Evolutionary conservation across 306 rosid genomes (phyloP).

Genomic region (Fagus crenata): DNA sequence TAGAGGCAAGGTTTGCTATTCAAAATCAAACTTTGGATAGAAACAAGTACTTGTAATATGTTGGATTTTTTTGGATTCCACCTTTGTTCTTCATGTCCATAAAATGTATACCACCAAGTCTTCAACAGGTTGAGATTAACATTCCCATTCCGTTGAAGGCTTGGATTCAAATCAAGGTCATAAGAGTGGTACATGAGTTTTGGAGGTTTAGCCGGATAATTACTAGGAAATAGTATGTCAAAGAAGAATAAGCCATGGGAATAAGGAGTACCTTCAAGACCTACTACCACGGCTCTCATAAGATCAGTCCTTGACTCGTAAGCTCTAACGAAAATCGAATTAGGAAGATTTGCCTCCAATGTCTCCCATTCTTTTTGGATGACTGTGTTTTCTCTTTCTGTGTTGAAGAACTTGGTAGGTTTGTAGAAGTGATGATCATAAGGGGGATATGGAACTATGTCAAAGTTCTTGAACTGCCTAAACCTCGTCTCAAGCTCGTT

Average conservation of each 20-base stretch:
- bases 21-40: background rate
- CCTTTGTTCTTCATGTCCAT: background rate
- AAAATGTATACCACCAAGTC: background rate
- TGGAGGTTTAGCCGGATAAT: slow-evolving; percentile 25
- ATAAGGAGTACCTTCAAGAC: slow-evolving; percentile 20
- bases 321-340: slow-evolving; percentile 28
- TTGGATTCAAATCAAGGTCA: slow-evolving; percentile 6
- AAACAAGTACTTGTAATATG: slow-evolving; percentile 17
- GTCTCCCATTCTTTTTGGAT: slow-evolving; percentile 18
- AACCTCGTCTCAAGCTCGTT: slow-evolving; percentile 23
- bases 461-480: slow-evolving; percentile 21
- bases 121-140: background rate
- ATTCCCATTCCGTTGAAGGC: background rate
- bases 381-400: too few relatives aligned
- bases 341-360: background rate
- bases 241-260: slow-evolving; percentile 37
- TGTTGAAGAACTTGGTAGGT: background rate
- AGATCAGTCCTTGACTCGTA: slow-evolving; percentile 28
- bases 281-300: slow-evolving; percentile 34
- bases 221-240: slow-evolving; percentile 32
- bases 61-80: background rate
- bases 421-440: background rate
- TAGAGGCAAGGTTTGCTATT: background rate
- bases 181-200: slow-evolving; percentile 17
- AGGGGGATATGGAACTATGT: slow-evolving; percentile 6